phyloP scores from a whole-genome alignment of 768 basidiomycete species.

The Tylopilus plumbeoviolaceoides region DNA sequence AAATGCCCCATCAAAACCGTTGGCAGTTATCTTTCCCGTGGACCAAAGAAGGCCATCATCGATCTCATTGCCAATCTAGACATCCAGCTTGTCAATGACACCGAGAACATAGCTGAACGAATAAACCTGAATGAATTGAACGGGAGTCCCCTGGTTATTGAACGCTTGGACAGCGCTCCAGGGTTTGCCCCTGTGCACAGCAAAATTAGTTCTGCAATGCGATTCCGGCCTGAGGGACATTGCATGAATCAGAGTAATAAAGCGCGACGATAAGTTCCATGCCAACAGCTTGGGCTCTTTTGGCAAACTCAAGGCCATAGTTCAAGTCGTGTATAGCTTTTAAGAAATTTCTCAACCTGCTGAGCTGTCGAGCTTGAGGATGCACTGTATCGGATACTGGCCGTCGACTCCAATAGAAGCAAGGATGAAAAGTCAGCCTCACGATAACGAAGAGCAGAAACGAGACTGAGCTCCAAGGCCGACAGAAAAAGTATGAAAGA shows the following conservation, averaged over 20 bases:
- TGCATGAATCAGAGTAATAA: slow-evolving; percentile 12
- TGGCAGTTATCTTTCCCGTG: slow-evolving; percentile 1
- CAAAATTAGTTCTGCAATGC: background rate
- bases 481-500: background rate
- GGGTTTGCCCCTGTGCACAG: slow-evolving; percentile 6
- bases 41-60: slow-evolving; percentile 11
- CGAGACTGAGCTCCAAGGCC: slow-evolving; percentile 3
- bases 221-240: background rate
- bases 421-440: slow-evolving; percentile 18
- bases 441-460: slow-evolving; percentile 4
- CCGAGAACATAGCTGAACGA: too few species aligned
- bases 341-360: slow-evolving; percentile 9
- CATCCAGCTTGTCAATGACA: background rate
- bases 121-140: slow-evolving; percentile 11
- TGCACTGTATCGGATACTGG: background rate
- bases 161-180: slow-evolving; percentile 4
- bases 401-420: slow-evolving; percentile 10
- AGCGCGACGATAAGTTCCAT: slow-evolving; percentile 13
- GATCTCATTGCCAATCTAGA: slow-evolving; percentile 13
- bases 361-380: background rate
- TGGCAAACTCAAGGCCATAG: slow-evolving; percentile 11
- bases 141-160: slow-evolving; percentile 5
- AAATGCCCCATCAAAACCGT: slow-evolving; percentile 4
- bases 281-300: slow-evolving; percentile 8
- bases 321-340: slow-evolving; percentile 3